Conservation (phyloP, 2,329 filamentous ascomycete species). For the Taxawa tesnikishii region DNA sequence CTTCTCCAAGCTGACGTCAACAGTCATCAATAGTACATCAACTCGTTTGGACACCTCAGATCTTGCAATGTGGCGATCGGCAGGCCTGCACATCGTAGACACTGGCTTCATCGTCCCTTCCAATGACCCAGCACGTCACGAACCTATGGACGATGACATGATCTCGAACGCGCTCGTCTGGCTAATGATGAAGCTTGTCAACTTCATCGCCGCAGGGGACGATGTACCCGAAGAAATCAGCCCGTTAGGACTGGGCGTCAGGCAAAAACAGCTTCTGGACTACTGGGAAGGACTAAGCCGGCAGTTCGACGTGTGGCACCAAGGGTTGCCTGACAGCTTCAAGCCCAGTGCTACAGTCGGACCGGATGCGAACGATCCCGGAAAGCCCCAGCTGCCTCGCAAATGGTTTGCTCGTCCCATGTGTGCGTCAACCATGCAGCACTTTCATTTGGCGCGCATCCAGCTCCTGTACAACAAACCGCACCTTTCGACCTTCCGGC, state of each 20-base stretch:
- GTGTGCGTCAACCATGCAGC: slow-evolving; percentile 54
- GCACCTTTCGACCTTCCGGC: slow-evolving; percentile 34
- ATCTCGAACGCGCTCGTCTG: slow-evolving; percentile 53
- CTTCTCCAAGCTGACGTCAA: no score
- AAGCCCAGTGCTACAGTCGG: slow-evolving; percentile 35
- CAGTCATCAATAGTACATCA: slow-evolving; percentile 46
- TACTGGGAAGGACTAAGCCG: slow-evolving; percentile 43
- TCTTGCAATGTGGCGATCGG: slow-evolving; percentile 50
- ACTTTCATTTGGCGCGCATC: slow-evolving; percentile 52
- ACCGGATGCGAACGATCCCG: slow-evolving; percentile 6
- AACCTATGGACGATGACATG: slow-evolving; percentile 48
- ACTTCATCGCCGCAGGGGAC: slow-evolving; percentile 49
- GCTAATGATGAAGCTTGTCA: slow-evolving; percentile 54
- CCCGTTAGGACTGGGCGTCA: slow-evolving; percentile 30
- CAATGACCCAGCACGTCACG: slow-evolving; percentile 32
- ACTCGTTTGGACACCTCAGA: slow-evolving; percentile 52
- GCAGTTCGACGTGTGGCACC: slow-evolving; percentile 47
- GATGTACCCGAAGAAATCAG: slow-evolving; percentile 28
- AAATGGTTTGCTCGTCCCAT: slow-evolving; percentile 52
- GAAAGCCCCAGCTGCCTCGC: slow-evolving; percentile 24
- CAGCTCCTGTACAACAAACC: slow-evolving; percentile 49
- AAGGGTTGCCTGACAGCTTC: slow-evolving; percentile 46
- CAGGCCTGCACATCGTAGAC: slow-evolving; percentile 46
- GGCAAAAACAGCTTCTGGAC: slow-evolving; percentile 36
- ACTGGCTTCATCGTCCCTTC: slow-evolving; percentile 38